A percentile compares a stretch with the other conserved stretches of the same genome.
phyloP scores from a whole-genome alignment of 2,329 filamentous ascomycete genomes.

The Juglanconis juglandina region DNA sequence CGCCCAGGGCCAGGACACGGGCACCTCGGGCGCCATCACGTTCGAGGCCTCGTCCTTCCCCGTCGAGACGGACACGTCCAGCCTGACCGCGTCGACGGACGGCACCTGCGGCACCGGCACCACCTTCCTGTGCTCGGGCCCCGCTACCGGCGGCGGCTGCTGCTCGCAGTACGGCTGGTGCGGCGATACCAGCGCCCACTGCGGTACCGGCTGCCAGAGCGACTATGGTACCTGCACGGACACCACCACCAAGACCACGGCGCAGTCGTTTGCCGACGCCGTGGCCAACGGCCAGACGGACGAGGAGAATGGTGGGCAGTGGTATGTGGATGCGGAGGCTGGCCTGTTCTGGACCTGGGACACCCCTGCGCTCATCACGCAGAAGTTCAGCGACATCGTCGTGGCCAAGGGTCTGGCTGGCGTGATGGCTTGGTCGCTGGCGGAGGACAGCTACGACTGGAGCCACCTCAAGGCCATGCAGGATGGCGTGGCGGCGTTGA shows the following conservation, averaged over 20 bases:
- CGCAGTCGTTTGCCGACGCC: conserved; percentile 40
- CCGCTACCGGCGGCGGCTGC: background rate
- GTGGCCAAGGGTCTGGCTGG: conserved; percentile 41
- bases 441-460: conserved; percentile 44
- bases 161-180: conserved; percentile 15
- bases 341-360: conserved; percentile 56
- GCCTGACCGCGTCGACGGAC: conserved; percentile 19
- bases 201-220: conserved; percentile 22
- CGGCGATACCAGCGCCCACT: conserved; percentile 20
- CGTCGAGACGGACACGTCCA: background rate
- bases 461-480: conserved; percentile 42
- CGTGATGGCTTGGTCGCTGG: conserved; percentile 53
- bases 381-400: conserved; percentile 46
- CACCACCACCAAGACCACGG: conserved; percentile 9
- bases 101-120: conserved; percentile 21
- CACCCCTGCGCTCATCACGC: conserved; percentile 42
- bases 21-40: conserved; percentile 48
- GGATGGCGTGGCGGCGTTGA: conserved; percentile 21
- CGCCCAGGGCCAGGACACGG: conserved; percentile 52
- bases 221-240: conserved; percentile 20
- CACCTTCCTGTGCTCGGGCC: conserved; percentile 16
- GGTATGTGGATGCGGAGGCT: conserved; percentile 47
- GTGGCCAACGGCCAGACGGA: conserved; percentile 39
- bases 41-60: conserved; percentile 34
- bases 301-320: conserved; percentile 49